A percentile compares a stretch with the other conserved stretches of the same genome.
Conservation (phyloP, 2,329 filamentous ascomycete genomes). For the Arachnomyces sp. region DNA sequence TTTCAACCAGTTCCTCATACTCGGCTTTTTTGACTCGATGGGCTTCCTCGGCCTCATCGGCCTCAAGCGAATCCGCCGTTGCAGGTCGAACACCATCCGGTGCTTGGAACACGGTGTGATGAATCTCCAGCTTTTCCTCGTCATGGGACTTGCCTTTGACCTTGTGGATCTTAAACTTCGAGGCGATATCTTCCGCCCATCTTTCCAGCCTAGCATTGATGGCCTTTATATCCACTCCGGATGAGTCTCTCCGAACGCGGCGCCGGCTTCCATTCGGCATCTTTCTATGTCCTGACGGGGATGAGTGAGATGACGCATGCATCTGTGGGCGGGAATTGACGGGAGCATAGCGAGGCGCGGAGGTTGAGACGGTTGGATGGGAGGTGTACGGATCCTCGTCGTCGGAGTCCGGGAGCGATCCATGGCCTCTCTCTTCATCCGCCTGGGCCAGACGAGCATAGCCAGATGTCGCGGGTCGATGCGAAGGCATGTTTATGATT, state of each 20-base stretch:
- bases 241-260: slow-evolving; percentile 61
- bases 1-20: slow-evolving; percentile 84
- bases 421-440: slow-evolving; percentile 50
- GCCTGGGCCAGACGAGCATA: slow-evolving; percentile 81
- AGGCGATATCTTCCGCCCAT: slow-evolving; percentile 97
- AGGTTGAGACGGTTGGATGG: slow-evolving; percentile 48
- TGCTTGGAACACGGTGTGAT: slow-evolving; percentile 92
- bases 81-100: slow-evolving; percentile 79
- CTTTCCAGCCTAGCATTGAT: slow-evolving; percentile 92
- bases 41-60: slow-evolving; percentile 48
- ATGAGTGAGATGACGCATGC: slow-evolving; percentile 35
- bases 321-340: slow-evolving; percentile 47
- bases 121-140: slow-evolving; percentile 86
- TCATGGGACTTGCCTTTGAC: slow-evolving; percentile 66
- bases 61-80: slow-evolving; percentile 65
- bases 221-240: slow-evolving; percentile 92
- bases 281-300: slow-evolving; percentile 38
- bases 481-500: slow-evolving; percentile 52
- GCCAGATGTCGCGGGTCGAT: slow-evolving; percentile 66
- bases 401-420: slow-evolving; percentile 51
- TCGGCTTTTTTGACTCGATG: slow-evolving; percentile 64
- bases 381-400: slow-evolving; percentile 53
- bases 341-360: slow-evolving; percentile 55
- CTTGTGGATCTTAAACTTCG: slow-evolving; percentile 84
- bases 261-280: slow-evolving; percentile 40